These are phyloP conservation scores for Hypoxylon sp. DNA, from an alignment of 2,329 filamentous ascomycete species.

Conservation along the genomic window DNA sequence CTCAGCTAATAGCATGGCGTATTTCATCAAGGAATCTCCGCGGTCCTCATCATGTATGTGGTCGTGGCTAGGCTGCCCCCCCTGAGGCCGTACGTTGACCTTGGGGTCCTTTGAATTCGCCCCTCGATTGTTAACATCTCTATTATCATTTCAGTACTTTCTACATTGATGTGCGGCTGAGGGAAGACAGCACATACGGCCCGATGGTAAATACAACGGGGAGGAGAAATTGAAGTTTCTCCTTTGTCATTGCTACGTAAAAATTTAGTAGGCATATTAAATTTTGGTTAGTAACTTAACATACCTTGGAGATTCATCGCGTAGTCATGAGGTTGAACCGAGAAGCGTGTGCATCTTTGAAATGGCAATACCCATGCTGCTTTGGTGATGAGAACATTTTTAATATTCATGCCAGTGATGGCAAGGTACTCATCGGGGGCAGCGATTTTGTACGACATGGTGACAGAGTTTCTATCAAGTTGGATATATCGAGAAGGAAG, in stretches of 20 bases:
- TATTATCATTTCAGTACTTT: conserved; percentile 34
- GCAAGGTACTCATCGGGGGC: conserved; percentile 88
- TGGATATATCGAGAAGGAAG: conserved; percentile 3
- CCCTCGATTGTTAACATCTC: conserved; percentile 73
- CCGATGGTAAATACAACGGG: conserved; percentile 90
- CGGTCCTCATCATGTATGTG: conserved; percentile 61
- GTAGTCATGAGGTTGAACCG: conserved; percentile 83
- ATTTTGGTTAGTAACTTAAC: not conserved
- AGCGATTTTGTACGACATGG: conserved; percentile 76
- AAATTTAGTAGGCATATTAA: conserved; percentile 14
- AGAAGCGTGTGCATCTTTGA: conserved; percentile 73
- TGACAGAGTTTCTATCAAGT: conserved; percentile 45
- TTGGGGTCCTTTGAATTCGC: conserved; percentile 57
- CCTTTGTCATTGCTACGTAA: conserved; percentile 83
- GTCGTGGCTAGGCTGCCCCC: conserved; percentile 21
- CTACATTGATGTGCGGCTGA: not conserved
- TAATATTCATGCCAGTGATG: conserved; percentile 83
- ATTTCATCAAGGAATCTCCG: conserved; percentile 80
- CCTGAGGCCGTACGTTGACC: conserved; percentile 13
- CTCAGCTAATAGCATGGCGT: conserved; percentile 83
- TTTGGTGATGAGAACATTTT: conserved; percentile 83
- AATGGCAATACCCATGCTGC: conserved; percentile 80
- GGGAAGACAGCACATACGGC: conserved; percentile 60
- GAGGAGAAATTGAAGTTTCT: conserved; percentile 86
- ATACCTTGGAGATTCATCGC: conserved; percentile 79